Percentiles rank a stretch among this genome's conserved stretches.
Evolutionary conservation across 352 stramenopile genomes (phyloP).

Genomic region (Globisporangium iwayamae): DNA sequence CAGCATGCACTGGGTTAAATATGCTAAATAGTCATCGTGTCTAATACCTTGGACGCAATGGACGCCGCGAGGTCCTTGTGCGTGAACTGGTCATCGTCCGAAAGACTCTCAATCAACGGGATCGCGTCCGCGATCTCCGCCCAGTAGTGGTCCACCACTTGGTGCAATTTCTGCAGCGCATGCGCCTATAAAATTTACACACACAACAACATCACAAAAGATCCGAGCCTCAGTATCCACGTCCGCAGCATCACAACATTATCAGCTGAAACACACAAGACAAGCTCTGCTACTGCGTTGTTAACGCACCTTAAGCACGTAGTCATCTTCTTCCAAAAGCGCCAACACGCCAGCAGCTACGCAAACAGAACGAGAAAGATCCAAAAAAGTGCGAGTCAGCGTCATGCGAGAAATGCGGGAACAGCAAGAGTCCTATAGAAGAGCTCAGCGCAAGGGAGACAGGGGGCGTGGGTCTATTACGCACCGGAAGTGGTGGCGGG

Average conservation of each 20-base stretch:
- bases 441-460: not conserved
- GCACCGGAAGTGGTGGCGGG: slow-evolving; percentile 14
- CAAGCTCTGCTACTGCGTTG: not conserved
- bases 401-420: not conserved
- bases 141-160: slow-evolving; percentile 93
- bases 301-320: slow-evolving; percentile 70
- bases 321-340: slow-evolving; percentile 90
- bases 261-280: not conserved
- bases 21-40: not conserved
- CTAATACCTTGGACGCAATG: slow-evolving; percentile 83
- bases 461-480: not conserved
- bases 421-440: not conserved
- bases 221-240: slow-evolving; percentile 2
- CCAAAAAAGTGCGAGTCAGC: slow-evolving; percentile 4
- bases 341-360: slow-evolving; percentile 85
- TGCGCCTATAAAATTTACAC: slow-evolving; percentile 51
- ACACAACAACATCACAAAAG: slow-evolving; percentile 12
- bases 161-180: slow-evolving; percentile 89
- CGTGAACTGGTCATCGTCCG: slow-evolving; percentile 90
- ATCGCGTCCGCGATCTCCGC: slow-evolving; percentile 92
- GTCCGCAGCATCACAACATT: not conserved
- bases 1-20: not conserved
- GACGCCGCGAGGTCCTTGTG: slow-evolving; percentile 88
- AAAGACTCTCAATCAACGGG: slow-evolving; percentile 91
- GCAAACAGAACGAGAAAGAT: slow-evolving; percentile 13